phyloP scores from a whole-genome alignment of 345 rosid genomes.

The Eucalyptus virginea region DNA sequence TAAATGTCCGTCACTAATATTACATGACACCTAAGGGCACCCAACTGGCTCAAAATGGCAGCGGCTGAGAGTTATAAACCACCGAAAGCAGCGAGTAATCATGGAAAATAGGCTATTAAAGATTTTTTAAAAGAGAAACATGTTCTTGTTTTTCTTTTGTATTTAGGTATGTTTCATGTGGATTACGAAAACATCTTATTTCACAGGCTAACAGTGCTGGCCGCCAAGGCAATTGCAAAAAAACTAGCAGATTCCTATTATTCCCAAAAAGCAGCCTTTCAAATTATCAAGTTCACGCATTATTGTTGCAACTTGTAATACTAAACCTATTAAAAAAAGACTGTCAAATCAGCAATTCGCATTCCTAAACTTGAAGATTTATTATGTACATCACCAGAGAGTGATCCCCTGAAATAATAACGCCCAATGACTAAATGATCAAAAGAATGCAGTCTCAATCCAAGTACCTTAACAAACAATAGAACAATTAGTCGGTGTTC shows the following conservation, averaged over 20 bases:
- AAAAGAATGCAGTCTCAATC: neutral
- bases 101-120: neutral
- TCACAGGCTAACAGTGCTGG: neutral
- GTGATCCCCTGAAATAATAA: neutral
- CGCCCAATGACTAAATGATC: neutral
- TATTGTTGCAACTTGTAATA: neutral
- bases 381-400: neutral
- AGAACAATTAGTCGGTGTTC: neutral
- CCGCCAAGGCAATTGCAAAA: neutral
- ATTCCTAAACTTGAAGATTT: neutral
- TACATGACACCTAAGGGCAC: neutral
- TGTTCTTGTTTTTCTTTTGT: neutral
- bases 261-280: neutral
- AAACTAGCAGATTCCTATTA: neutral
- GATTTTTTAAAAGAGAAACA: neutral
- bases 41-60: neutral
- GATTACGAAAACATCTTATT: neutral
- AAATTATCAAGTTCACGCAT: neutral
- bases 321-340: neutral
- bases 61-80: neutral
- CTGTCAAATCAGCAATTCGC: neutral
- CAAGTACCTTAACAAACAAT: neutral
- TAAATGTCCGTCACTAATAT: neutral
- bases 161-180: neutral
- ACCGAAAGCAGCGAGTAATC: neutral